Evolutionary conservation across 805 yeast species (phyloP).

Genomic region (Zygosaccharomyces lentus): DNA sequence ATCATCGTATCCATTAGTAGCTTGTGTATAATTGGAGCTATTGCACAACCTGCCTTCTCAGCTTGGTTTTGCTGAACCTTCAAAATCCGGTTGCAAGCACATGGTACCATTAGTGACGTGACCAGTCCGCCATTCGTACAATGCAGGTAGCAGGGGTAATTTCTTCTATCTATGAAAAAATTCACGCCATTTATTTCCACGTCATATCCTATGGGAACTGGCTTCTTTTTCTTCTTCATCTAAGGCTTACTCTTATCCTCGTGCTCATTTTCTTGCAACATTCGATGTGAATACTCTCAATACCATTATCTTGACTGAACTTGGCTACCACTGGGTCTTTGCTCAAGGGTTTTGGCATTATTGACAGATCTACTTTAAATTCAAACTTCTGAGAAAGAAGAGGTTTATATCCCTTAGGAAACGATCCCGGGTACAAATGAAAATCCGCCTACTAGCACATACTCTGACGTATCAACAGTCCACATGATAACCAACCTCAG

Average conservation of each 20-base stretch:
- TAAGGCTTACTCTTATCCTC: constrained; percentile 20
- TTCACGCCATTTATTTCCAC: constrained; percentile 59
- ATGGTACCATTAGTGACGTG: constrained; percentile 79
- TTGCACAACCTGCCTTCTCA: too few relatives aligned
- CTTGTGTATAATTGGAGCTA: too few relatives aligned
- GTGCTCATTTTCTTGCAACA: constrained; percentile 45
- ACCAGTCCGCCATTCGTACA: constrained; percentile 89
- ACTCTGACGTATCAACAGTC: too few relatives aligned
- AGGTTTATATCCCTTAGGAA: constrained; percentile 75
- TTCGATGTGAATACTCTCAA: constrained; percentile 63
- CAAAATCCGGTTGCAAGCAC: constrained; percentile 34
- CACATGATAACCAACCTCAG: too few relatives aligned
- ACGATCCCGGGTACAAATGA: constrained; percentile 74
- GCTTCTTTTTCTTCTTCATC: constrained; percentile 77
- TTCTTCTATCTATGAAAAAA: constrained; percentile 51
- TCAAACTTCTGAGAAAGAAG: constrained; percentile 59
- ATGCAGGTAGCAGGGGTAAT: constrained; percentile 75
- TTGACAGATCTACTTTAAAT: constrained; percentile 67
- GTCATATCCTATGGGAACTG: constrained; percentile 71
- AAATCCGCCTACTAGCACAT: constrained; percentile 36
- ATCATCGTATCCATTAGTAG: too few relatives aligned
- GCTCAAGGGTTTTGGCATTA: constrained; percentile 73
- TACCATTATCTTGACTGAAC: constrained; percentile 52
- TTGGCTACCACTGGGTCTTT: constrained; percentile 47
- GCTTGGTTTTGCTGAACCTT: too few relatives aligned